Evolutionary conservation across 495 filamentous ascomycete species (phyloP).

Genomic region (Podospora tetraspora): DNA sequence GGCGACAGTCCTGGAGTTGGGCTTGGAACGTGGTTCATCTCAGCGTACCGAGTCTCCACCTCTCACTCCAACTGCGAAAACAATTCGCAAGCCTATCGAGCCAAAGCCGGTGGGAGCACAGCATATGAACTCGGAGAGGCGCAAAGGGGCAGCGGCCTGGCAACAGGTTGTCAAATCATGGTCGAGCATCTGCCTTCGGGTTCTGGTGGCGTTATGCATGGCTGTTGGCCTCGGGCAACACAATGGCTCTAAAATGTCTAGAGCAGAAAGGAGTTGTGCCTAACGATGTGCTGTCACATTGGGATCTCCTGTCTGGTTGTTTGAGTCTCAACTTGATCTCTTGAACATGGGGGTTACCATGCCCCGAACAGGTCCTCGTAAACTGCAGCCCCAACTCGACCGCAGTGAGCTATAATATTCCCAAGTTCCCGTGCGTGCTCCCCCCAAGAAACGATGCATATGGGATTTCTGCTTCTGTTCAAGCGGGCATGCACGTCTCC

Average conservation of each 20-base stretch:
- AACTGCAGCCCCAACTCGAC: not conserved
- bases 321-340: not conserved
- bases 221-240: not conserved
- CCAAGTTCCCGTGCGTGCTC: not conserved
- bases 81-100: not conserved
- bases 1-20: too few relatives aligned
- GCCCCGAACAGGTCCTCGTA: not conserved
- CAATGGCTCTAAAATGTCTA: not conserved
- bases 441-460: not conserved
- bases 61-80: not conserved
- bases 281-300: not conserved
- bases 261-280: not conserved
- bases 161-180: not conserved
- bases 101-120: not conserved
- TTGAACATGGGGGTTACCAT: too few relatives aligned
- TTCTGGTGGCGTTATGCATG: not conserved
- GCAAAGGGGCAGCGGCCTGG: not conserved
- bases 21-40: not conserved
- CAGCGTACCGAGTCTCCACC: not conserved
- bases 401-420: not conserved
- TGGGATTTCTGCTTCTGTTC: slow-evolving; percentile 5
- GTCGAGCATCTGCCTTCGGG: not conserved
- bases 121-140: not conserved
- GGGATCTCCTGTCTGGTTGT: not conserved
- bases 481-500: slow-evolving; percentile 3